These are phyloP conservation scores for Corrigiola litoralis DNA, from an alignment of 179 eudicot species.

Conservation along the genomic window DNA sequence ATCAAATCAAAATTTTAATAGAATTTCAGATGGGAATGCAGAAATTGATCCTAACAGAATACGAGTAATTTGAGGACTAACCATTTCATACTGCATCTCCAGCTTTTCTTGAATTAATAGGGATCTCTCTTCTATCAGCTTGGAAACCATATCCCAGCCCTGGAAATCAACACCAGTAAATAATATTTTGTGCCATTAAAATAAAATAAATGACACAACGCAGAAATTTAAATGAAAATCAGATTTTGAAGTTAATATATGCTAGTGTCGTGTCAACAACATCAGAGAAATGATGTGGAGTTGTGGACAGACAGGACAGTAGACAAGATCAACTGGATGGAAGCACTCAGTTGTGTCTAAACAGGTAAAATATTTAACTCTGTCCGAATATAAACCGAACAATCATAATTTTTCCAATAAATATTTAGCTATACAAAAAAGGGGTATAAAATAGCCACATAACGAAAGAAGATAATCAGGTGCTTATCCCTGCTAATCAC, in stretches of 20 bases:
- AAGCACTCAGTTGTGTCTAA: background rate
- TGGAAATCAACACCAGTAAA: constrained; percentile 6
- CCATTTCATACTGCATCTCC: constrained; percentile 28
- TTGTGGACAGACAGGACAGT: no score
- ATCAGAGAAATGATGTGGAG: background rate
- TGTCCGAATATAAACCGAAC: background rate
- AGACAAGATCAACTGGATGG: background rate
- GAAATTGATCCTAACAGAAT: background rate
- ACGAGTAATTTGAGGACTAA: constrained; percentile 8
- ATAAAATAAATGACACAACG: no score
- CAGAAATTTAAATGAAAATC: no score
- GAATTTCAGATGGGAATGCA: background rate
- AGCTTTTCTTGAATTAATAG: constrained; percentile 24
- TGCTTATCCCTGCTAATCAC: no score
- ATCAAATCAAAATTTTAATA: no score
- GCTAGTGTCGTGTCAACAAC: no score
- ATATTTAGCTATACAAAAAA: no score
- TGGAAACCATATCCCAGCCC: constrained; percentile 28
- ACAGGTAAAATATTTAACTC: background rate
- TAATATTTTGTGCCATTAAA: no score
- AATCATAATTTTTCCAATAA: no score
- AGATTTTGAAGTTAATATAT: no score
- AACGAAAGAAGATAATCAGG: no score
- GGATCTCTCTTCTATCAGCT: constrained; percentile 24
- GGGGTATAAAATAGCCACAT: no score